Percentiles rank a stretch among this genome's conserved stretches.
Conservation (phyloP, 768 basidiomycete genomes). For the Leccinum variicolor region DNA sequence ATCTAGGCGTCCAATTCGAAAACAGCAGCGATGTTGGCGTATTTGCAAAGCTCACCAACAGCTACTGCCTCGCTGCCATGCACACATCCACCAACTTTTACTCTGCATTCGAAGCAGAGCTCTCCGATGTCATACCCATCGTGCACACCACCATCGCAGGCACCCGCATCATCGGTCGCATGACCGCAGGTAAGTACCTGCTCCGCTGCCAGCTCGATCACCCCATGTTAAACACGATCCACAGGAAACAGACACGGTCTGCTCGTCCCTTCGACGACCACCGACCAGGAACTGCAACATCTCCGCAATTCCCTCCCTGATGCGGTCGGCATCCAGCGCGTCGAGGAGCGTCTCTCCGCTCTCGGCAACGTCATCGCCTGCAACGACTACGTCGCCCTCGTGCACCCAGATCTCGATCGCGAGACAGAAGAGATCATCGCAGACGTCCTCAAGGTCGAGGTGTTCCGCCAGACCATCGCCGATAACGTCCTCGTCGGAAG, state of each 20-base stretch:
- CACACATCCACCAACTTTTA: constrained; percentile 97
- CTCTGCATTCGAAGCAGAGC: constrained; percentile 94
- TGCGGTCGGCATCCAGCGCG: constrained; percentile 87
- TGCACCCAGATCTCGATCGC: constrained; percentile 96
- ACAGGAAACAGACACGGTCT: constrained; percentile 95
- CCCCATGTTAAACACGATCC: background rate
- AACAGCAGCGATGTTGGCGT: constrained; percentile 96
- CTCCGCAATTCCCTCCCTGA: constrained; percentile 94
- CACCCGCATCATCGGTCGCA: constrained; percentile 87
- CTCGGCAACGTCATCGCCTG: constrained; percentile 98
- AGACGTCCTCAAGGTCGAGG: constrained; percentile 97
- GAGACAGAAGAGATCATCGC: constrained; percentile 99
- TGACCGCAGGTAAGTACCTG: constrained; percentile 71
- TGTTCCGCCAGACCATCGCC: constrained; percentile 96
- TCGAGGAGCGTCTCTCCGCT: constrained; percentile 95
- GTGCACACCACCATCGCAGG: constrained; percentile 95
- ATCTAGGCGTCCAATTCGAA: constrained; percentile 83
- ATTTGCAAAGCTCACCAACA: constrained; percentile 96
- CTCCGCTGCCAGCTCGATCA: fast-evolving
- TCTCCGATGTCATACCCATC: constrained; percentile 90
- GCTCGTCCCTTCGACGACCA: constrained; percentile 92
- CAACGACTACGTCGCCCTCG: constrained; percentile 98
- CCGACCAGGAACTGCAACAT: constrained; percentile 98
- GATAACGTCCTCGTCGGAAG: constrained; percentile 96
- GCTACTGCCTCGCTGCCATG: constrained; percentile 92